Percentiles rank a stretch among this genome's conserved stretches.
phyloP scores from a whole-genome alignment of 1,139 yeast genomes.

The Suhomyces wounanorum region DNA sequence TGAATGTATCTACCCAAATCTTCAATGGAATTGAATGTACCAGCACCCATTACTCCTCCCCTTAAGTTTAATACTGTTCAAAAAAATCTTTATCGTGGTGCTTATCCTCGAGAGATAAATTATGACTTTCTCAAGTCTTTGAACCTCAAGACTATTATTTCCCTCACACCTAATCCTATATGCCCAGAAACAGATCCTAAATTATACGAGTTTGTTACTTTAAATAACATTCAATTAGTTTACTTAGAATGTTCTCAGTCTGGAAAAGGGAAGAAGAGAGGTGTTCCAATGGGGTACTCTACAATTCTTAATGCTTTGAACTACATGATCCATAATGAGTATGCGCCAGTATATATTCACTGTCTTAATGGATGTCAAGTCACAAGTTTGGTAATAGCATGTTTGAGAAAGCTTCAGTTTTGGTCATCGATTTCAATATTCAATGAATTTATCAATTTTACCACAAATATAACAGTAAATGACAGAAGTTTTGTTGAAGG shows the following conservation, averaged over 20 bases:
- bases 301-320: constrained; percentile 62
- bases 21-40: constrained; percentile 24
- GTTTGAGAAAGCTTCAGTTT: constrained; percentile 76
- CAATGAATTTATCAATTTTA: constrained; percentile 78
- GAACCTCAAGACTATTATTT: constrained; percentile 68
- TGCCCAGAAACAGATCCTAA: constrained; percentile 53
- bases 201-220: constrained; percentile 51
- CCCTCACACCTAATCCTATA: constrained; percentile 78
- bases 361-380: constrained; percentile 90
- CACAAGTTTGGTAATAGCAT: constrained; percentile 80
- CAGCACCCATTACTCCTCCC: constrained; percentile 69
- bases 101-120: constrained; percentile 80
- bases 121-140: constrained; percentile 70
- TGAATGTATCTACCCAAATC: background rate
- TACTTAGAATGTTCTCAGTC: constrained; percentile 68
- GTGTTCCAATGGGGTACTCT: constrained; percentile 73
- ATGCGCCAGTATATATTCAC: constrained; percentile 77
- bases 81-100: constrained; percentile 75
- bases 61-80: constrained; percentile 73
- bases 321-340: constrained; percentile 57
- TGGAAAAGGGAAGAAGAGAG: constrained; percentile 76
- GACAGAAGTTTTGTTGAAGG: constrained; percentile 84
- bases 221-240: constrained; percentile 50
- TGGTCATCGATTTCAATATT: constrained; percentile 91
- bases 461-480: constrained; percentile 77